phyloP scores from a whole-genome alignment of 768 basidiomycete genomes.

The Lentinula guzmanii region DNA sequence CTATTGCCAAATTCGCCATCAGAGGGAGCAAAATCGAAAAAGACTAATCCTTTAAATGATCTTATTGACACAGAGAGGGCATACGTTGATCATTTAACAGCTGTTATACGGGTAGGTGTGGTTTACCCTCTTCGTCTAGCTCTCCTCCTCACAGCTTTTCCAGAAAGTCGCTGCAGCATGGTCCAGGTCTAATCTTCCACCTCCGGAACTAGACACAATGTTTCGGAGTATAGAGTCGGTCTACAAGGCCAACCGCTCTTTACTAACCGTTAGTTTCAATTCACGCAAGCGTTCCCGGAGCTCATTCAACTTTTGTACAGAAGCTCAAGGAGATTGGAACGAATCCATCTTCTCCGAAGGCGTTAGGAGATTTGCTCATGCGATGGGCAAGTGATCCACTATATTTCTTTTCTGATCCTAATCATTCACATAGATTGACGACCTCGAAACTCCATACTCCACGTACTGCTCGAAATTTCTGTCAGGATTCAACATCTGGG shows the following conservation, averaged over 20 bases:
- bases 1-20: constrained; percentile 18
- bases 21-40: constrained; percentile 47
- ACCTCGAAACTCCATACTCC: constrained; percentile 82
- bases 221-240: constrained; percentile 90
- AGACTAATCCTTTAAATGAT: constrained; percentile 80
- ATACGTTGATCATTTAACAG: constrained; percentile 87
- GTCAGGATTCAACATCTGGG: constrained; percentile 79
- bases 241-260: constrained; percentile 83
- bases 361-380: constrained; percentile 92
- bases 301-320: constrained; percentile 32
- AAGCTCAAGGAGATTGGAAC: constrained; percentile 92
- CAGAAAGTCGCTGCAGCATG: constrained; percentile 98
- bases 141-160: constrained; percentile 9
- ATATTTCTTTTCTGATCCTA: background rate
- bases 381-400: constrained; percentile 70
- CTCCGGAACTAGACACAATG: constrained; percentile 86
- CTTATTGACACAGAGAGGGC: constrained; percentile 90
- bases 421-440: constrained; percentile 65
- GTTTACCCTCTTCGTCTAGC: background rate
- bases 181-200: constrained; percentile 93
- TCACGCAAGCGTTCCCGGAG: background rate
- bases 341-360: constrained; percentile 89
- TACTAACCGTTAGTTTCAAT: constrained; percentile 47
- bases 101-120: constrained; percentile 77
- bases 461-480: constrained; percentile 70